A percentile compares a stretch with the other conserved stretches of the same genome.
Evolutionary conservation across 2,329 filamentous ascomycete genomes (phyloP).

Genomic region (Fusarium brevicatenulatum): DNA sequence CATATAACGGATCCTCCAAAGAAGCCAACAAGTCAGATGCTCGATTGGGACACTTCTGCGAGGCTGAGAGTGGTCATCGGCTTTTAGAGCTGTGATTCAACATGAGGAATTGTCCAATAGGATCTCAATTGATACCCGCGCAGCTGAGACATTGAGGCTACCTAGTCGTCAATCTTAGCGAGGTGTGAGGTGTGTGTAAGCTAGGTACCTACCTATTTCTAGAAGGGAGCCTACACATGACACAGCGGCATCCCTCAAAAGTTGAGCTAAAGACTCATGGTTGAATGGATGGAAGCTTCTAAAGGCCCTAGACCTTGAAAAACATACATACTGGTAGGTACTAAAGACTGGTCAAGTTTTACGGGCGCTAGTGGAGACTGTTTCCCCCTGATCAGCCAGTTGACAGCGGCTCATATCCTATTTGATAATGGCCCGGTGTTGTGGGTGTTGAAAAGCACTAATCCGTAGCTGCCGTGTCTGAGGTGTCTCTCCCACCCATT

Average conservation of each 20-base stretch:
- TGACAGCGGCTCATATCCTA: slow-evolving; percentile 29
- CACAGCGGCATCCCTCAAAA: not conserved
- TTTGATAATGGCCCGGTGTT: slow-evolving; percentile 3
- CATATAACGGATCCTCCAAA: not conserved
- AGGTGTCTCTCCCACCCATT: not conserved
- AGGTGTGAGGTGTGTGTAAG: slow-evolving; percentile 13
- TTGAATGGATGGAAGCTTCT: not conserved
- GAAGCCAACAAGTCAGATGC: not conserved
- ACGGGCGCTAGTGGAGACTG: slow-evolving; percentile 5
- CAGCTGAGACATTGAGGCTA: slow-evolving; percentile 33
- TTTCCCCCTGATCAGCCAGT: slow-evolving; percentile 21
- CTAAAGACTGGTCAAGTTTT: not conserved
- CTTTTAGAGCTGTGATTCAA: slow-evolving; percentile 8
- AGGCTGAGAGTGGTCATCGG: not conserved
- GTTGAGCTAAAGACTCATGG: not conserved
- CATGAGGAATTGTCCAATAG: not conserved
- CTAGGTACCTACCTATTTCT: slow-evolving; percentile 2
- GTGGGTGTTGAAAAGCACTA: slow-evolving; percentile 3
- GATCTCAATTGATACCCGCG: not conserved
- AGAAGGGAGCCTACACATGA: slow-evolving; percentile 1
- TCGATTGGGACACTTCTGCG: not conserved
- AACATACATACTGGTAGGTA: not conserved
- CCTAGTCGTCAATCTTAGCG: slow-evolving; percentile 23
- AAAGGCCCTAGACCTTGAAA: slow-evolving; percentile 4
- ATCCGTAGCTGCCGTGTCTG: slow-evolving; percentile 13